phyloP scores from a whole-genome alignment of 257 asterid species.

The Nicotiana benthamiana region DNA sequence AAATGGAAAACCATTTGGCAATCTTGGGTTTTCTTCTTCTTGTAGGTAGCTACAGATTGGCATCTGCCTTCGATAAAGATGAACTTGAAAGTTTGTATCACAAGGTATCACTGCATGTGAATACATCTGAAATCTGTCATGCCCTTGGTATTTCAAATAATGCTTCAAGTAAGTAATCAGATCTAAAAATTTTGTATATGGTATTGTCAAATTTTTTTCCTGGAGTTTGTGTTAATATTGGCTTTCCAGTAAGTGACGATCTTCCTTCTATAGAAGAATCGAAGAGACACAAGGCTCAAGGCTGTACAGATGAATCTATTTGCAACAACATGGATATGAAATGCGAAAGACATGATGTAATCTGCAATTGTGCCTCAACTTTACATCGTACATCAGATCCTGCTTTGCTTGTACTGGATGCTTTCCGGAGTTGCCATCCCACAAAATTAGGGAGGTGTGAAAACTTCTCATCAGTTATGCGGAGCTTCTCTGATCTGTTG shows the following conservation, averaged over 20 bases:
- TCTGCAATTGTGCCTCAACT: not conserved
- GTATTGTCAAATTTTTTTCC: not conserved
- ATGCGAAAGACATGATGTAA: not conserved
- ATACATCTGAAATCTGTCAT: slow-evolving; percentile 29
- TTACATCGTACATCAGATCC: not conserved
- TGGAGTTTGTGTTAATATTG: not conserved
- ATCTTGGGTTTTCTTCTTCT: slow-evolving; percentile 40
- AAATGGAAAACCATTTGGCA: slow-evolving; percentile 20
- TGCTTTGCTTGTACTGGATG: slow-evolving; percentile 10
- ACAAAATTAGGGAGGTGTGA: not conserved
- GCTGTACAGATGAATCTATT: slow-evolving; percentile 2
- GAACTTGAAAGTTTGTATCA: slow-evolving; percentile 26
- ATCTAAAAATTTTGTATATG: not conserved
- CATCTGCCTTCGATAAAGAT: slow-evolving; percentile 27
- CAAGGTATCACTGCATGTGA: slow-evolving; percentile 20
- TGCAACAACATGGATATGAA: slow-evolving; percentile 5
- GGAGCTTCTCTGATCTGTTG: slow-evolving; percentile 5
- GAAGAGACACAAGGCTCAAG: not conserved
- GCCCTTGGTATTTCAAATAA: not conserved
- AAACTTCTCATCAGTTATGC: not conserved
- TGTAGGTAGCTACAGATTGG: slow-evolving; percentile 34
- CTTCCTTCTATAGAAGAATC: not conserved
- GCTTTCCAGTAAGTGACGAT: not conserved
- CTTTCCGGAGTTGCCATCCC: not conserved
- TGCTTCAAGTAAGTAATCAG: slow-evolving; percentile 10